Evolutionary conservation across 805 yeast genomes (phyloP).

Genomic region (Groenewaldozyma salmanticensis): DNA sequence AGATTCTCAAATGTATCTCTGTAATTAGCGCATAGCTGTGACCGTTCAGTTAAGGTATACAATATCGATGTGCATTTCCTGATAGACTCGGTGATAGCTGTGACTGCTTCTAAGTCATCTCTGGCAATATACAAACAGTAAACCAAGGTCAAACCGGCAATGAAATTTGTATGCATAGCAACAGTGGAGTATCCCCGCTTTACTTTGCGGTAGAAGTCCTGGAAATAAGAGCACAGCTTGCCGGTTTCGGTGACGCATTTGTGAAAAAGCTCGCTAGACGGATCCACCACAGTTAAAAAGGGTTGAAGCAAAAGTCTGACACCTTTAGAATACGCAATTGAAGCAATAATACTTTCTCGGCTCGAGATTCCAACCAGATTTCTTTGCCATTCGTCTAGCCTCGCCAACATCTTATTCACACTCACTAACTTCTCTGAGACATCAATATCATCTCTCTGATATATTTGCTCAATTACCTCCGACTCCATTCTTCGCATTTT

Average conservation of each 20-base stretch:
- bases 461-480: slow-evolving; percentile 43
- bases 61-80: slow-evolving; percentile 56
- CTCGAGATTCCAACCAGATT: slow-evolving; percentile 1
- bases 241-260: slow-evolving; percentile 70
- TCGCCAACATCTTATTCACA: slow-evolving; percentile 44
- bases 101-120: slow-evolving; percentile 29
- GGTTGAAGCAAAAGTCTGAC: slow-evolving; percentile 56
- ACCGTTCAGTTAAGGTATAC: slow-evolving; percentile 58
- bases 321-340: slow-evolving; percentile 50
- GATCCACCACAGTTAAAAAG: slow-evolving; percentile 49
- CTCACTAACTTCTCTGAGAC: slow-evolving; percentile 35
- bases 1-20: slow-evolving; percentile 61
- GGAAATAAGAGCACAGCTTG: slow-evolving; percentile 54
- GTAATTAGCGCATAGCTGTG: slow-evolving; percentile 50
- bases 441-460: slow-evolving; percentile 23
- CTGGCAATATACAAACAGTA: slow-evolving; percentile 60
- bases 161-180: slow-evolving; percentile 57
- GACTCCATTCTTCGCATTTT: slow-evolving; percentile 52
- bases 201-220: slow-evolving; percentile 53
- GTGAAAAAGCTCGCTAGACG: slow-evolving; percentile 48
- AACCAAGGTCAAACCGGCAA: slow-evolving; percentile 58
- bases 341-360: slow-evolving; percentile 46
- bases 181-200: slow-evolving; percentile 55
- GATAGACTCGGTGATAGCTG: slow-evolving; percentile 37
- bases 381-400: slow-evolving; percentile 51